Evolutionary conservation across 2,329 filamentous ascomycete genomes (phyloP).

Genomic region (Colletotrichum costaricense): DNA sequence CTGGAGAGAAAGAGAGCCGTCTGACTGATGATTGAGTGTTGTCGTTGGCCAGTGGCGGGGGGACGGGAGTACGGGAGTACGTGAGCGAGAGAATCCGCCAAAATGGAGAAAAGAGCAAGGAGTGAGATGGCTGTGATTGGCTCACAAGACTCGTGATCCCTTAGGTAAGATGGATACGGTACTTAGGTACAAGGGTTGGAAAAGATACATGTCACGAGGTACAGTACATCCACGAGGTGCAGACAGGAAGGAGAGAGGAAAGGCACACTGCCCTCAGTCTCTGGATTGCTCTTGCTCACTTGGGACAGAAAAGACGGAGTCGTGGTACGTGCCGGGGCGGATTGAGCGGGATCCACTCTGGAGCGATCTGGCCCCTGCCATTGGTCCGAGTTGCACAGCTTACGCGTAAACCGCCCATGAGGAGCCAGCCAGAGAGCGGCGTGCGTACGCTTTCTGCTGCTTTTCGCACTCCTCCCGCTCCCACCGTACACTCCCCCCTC

Average conservation of each 20-base stretch:
- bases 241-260: neutral
- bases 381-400: conserved; percentile 43
- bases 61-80: neutral
- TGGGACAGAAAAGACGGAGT: conserved; percentile 8
- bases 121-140: neutral
- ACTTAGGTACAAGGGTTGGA: neutral
- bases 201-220: neutral
- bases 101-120: neutral
- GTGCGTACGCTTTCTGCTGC: conserved; percentile 31
- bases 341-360: conserved; percentile 29
- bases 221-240: neutral
- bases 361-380: conserved; percentile 19
- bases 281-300: neutral
- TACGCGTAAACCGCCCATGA: conserved; percentile 44
- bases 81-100: neutral
- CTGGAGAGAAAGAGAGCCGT: no score
- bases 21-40: no score
- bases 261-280: neutral
- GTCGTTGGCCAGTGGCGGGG: no score
- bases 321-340: conserved; percentile 34
- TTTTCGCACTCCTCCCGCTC: conserved; percentile 19
- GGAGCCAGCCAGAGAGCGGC: conserved; percentile 32
- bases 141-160: neutral
- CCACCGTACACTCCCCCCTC: conserved; percentile 4
- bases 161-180: neutral